Evolutionary conservation across 176 grass and related monocot genomes (phyloP), one percentile per base, ranked within the genome.

Genomic region (Triticum urartu): DNA sequence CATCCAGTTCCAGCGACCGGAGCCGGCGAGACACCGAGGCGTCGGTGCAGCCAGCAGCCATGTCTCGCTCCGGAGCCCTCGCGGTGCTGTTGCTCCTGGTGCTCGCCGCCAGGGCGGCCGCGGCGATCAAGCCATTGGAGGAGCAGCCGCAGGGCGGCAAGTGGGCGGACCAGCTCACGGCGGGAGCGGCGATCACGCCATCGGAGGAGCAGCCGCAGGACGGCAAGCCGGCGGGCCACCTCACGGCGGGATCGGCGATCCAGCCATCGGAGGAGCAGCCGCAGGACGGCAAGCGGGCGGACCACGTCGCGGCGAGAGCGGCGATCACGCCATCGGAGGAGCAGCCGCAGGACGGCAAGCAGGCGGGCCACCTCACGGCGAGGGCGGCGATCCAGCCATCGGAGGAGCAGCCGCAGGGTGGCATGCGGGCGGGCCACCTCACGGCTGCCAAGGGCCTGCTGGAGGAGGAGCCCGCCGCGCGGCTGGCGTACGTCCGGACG

Each of bases 81-180:
- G 89, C 39, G 15, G 43, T 77, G 61, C 47, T 78, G 8, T n/a
- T 81, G 38, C 85, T 88, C 32, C 70, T 91, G 63, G 21, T 66
- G 14, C 60, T 91, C 50, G 70, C 86, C 70, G 70, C 62, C 77
- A 33, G 81, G 64, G 30, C 74, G 7, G 28, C 43, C 24, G 22
- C 72, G 43, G 72, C 24, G 42, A 50, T 18, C 7, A 30, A 17
- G 40, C 72, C 72, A 0, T 3, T 48, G 72, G 72, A 14, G 71
- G 42, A 75, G 12, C 12, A 6, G 72, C n/a, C 13, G 72, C 72
- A 47, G 71, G 71, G 25, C 11, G 70, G 13, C 70, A 45, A 73
- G 70, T n/a, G 21, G n/a, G 1, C 14, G 42, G 40, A 75, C 42
- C 72, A 48, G 62, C 50, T 62, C 77, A 40, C 85, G 63, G 28